A percentile compares a stretch with the other conserved stretches of the same genome.
These are phyloP conservation scores for Colletotrichum graminicola DNA, from an alignment of 2,329 filamentous ascomycete species.

Conservation along the genomic window DNA sequence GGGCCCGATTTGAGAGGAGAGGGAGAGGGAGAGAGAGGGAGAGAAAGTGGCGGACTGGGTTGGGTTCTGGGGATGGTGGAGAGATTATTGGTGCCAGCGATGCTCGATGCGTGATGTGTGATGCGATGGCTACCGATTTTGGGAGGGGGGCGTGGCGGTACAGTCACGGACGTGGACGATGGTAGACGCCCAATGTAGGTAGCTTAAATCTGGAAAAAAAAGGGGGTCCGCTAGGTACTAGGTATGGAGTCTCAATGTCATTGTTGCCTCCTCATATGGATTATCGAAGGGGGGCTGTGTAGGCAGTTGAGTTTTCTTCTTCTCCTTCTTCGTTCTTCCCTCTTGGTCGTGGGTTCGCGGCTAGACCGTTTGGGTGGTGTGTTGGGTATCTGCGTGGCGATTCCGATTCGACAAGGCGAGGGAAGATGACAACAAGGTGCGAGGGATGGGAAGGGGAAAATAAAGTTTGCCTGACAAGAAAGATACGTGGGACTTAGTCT, in stretches of 20 bases:
- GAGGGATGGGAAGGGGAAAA: background rate
- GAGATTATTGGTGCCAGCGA: constrained; percentile 16
- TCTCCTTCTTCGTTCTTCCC: background rate
- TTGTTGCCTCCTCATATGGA: background rate
- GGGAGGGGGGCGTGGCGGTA: background rate
- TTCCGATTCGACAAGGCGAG: background rate
- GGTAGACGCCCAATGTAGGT: background rate
- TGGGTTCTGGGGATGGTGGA: background rate
- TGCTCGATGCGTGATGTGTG: background rate
- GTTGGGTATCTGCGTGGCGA: background rate
- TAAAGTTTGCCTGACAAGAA: constrained; percentile 12
- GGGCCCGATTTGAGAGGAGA: background rate
- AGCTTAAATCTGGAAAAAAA: constrained; percentile 20
- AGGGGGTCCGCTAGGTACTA: background rate
- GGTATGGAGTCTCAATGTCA: constrained; percentile 1
- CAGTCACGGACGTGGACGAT: background rate
- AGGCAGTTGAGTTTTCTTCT: constrained; percentile 6
- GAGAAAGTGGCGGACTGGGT: background rate
- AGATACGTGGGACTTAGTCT: background rate
- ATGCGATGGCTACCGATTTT: background rate
- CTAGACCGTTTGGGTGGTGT: background rate
- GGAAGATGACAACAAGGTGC: background rate
- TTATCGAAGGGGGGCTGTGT: constrained; percentile 14
- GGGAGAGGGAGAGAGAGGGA: background rate
- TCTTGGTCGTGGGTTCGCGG: too few species aligned